Base-by-base conservation (phyloP, 305 asterid genomes). In the Vinca major region DNA sequence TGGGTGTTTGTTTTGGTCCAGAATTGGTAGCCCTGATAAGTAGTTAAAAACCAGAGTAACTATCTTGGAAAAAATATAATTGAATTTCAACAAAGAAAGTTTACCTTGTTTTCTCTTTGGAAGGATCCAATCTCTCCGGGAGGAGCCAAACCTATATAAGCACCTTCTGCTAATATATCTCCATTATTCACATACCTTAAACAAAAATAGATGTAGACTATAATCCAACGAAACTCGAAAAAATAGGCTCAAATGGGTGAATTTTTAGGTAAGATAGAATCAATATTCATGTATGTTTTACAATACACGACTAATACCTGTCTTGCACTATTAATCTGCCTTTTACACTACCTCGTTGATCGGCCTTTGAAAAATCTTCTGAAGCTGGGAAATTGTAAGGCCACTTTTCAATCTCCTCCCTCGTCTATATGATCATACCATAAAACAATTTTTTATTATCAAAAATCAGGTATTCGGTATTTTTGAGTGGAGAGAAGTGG, bases 1-100 rank as follows among this genome's bases (percentile, higher is more conserved):
- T 81, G 54, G 20, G 77, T 76, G 67, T 85, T 81, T 6, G 85
- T 73, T 51, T 71, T 78, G n/a, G 81, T 82, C 97, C 97, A 90
- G 69, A 90, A 90, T 73, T 90, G 97, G 67, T 90, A 90, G 4
- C 87, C 89, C 97, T 90, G 87, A 12, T 65, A 45, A 43, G 47
- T 12, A 56, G 37, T 5, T 13, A 61, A 61, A 61, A 41, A 4
- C 2, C 8, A 41, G 48, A 16, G 13, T 37, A 1, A 39, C 5
- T 61, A 37, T 37, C 26, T 39, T 61, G 26, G 16, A 16, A 39
- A 3, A 5, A 33, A 33, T 33, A 21, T 11, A 33, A 57, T 13
- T 36, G 19, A 1, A 39, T 36, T 54, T 47, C 53, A 56, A 1
- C 5, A 26, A 47, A 20, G 43, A 47, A 61, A 56, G 17, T 51